Conservation (phyloP, 441 rosid species). For the Melastoma candidum region DNA sequence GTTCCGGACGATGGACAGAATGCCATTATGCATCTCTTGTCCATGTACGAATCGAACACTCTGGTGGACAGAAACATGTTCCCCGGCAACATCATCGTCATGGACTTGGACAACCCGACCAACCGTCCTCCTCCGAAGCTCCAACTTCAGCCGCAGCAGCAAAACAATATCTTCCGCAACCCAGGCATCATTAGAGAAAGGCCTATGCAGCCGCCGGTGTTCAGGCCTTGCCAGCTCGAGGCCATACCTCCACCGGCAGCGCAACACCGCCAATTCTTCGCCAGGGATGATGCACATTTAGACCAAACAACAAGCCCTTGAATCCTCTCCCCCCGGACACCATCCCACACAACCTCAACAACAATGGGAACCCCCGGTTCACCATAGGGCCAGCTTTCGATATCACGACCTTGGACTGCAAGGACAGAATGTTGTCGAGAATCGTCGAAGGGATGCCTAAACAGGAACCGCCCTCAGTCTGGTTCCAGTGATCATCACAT, state of each 20-base stretch:
- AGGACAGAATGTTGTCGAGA: constrained; percentile 48
- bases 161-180: too few species aligned
- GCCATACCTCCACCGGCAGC: not conserved
- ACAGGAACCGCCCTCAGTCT: not conserved
- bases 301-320: constrained; percentile 7
- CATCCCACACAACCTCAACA: constrained; percentile 4
- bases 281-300: not conserved
- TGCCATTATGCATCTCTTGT: constrained; percentile 14
- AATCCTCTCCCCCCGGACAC: not conserved
- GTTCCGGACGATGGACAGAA: constrained; percentile 18
- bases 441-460: constrained; percentile 16
- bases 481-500: constrained; percentile 7
- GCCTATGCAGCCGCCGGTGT: too few species aligned
- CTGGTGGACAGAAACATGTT: constrained; percentile 5
- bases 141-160: not conserved
- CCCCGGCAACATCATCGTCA: not conserved
- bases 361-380: constrained; percentile 7
- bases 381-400: constrained; percentile 9
- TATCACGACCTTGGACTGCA: constrained; percentile 9
- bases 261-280: not conserved
- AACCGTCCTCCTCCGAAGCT: not conserved
- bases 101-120: not conserved
- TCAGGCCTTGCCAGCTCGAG: too few species aligned
- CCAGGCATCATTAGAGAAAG: too few species aligned
- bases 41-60: constrained; percentile 14